Percentiles rank a stretch among this genome's conserved stretches.
phyloP scores from a whole-genome alignment of 495 filamentous ascomycete species.

The Delitschia confertaspora region DNA sequence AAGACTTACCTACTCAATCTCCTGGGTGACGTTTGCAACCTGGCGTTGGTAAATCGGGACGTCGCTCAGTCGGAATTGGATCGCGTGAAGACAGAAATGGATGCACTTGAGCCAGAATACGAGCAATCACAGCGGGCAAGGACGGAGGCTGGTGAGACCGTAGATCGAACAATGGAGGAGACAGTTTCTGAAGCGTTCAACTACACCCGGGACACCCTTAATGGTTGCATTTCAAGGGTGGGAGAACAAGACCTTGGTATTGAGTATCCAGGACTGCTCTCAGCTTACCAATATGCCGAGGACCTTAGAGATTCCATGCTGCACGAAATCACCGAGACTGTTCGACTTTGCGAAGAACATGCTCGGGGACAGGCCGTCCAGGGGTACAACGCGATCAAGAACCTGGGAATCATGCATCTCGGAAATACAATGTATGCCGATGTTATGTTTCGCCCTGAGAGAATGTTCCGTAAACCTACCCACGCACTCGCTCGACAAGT shows the following conservation, averaged over 20 bases:
- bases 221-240: slow-evolving; percentile 59
- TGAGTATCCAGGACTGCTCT: slow-evolving; percentile 74
- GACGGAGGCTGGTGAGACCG: slow-evolving; percentile 68
- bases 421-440: slow-evolving; percentile 68
- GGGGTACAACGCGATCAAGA: slow-evolving; percentile 81
- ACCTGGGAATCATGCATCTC: slow-evolving; percentile 78
- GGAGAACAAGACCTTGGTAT: slow-evolving; percentile 71
- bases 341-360: slow-evolving; percentile 71
- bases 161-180: slow-evolving; percentile 73
- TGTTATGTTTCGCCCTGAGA: slow-evolving; percentile 75
- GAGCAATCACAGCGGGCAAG: slow-evolving; percentile 76
- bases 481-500: slow-evolving; percentile 76
- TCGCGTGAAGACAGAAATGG: slow-evolving; percentile 68
- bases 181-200: slow-evolving; percentile 78
- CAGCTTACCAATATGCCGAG: slow-evolving; percentile 85
- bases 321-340: slow-evolving; percentile 68
- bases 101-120: slow-evolving; percentile 74
- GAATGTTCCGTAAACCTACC: slow-evolving; percentile 81
- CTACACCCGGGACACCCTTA: slow-evolving; percentile 65
- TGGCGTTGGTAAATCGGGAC: slow-evolving; percentile 81
- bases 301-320: slow-evolving; percentile 86
- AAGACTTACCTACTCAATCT: slow-evolving; percentile 95
- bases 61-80: slow-evolving; percentile 80
- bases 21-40: slow-evolving; percentile 68
- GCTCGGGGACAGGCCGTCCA: slow-evolving; percentile 67